Conservation (phyloP, 768 basidiomycete species). For the Lactifluus volemus region DNA sequence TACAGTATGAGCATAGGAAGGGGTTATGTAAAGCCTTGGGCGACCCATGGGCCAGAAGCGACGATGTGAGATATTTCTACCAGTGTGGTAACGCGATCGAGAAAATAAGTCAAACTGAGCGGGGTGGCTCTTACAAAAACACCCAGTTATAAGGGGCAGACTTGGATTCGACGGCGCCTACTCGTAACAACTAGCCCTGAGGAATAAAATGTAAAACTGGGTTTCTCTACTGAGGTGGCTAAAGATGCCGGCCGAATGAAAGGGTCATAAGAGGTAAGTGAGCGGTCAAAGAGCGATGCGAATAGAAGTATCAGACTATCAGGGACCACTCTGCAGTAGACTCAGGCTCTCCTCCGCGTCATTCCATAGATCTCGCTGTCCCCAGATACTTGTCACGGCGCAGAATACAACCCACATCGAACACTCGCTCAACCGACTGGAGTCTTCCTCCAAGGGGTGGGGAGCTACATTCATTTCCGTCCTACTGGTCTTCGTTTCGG, state of each 20-base stretch:
- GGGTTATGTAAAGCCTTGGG: background rate
- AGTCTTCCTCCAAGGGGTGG: background rate
- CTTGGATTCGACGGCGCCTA: background rate
- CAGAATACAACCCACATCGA: conserved; percentile 73
- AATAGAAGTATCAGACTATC: background rate
- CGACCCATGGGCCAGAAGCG: background rate
- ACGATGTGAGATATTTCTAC: background rate
- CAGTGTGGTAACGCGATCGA: background rate
- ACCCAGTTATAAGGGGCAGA: background rate
- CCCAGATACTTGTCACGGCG: conserved; percentile 60
- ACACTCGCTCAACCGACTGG: conserved; percentile 29
- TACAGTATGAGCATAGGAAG: background rate
- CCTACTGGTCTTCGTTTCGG: background rate
- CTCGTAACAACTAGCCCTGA: no score
- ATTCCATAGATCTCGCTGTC: conserved; percentile 72
- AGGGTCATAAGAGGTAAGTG: background rate
- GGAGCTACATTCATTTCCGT: background rate
- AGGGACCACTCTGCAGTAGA: background rate
- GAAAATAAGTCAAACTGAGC: background rate
- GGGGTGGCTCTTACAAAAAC: background rate
- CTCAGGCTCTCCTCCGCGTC: conserved; percentile 44
- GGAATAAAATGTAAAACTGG: background rate
- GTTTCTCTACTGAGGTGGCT: background rate
- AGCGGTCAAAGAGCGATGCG: background rate
- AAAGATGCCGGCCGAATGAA: background rate